These are phyloP conservation scores for Chlorella vulgaris DNA, from an alignment of 139 green algal species.

Conservation along the genomic window DNA sequence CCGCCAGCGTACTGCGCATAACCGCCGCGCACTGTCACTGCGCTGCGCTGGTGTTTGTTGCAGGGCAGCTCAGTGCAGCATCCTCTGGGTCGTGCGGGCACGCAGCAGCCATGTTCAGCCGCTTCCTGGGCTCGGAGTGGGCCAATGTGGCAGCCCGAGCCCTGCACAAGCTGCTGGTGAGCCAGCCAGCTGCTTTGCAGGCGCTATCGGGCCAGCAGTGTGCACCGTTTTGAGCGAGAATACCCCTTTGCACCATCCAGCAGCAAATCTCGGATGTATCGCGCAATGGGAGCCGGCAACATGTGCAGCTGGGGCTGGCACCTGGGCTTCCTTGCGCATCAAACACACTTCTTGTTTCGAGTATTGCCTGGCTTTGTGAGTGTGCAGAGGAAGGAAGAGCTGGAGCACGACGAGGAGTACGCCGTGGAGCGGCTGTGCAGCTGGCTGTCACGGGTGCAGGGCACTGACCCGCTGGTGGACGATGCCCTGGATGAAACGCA, in stretches of 20 bases:
- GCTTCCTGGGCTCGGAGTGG: not conserved
- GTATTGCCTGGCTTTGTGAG: not conserved
- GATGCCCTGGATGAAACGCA: constrained; percentile 18
- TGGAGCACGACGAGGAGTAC: constrained; percentile 25
- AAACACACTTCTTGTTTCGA: not conserved
- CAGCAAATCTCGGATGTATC: too few species aligned
- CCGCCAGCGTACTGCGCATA: too few species aligned
- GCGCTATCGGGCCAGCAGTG: too few species aligned
- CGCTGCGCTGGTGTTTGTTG: too few species aligned
- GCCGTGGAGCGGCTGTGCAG: constrained; percentile 29
- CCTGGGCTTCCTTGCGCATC: not conserved
- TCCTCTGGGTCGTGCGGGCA: not conserved
- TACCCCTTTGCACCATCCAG: too few species aligned
- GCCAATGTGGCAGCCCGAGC: not conserved
- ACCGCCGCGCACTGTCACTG: too few species aligned
- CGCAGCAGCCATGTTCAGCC: not conserved
- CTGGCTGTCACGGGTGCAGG: constrained; percentile 17
- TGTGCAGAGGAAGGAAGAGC: constrained; percentile 13
- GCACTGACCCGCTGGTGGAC: constrained; percentile 9
- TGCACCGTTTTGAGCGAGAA: too few species aligned
- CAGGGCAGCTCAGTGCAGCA: not conserved
- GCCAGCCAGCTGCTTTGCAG: not conserved
- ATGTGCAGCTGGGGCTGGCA: too few species aligned
- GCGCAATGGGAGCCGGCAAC: too few species aligned
- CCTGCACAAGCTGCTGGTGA: not conserved